These are phyloP conservation scores for Psilocybe subaeruginosa DNA, from an alignment of 768 basidiomycete genomes.

Conservation along the genomic window DNA sequence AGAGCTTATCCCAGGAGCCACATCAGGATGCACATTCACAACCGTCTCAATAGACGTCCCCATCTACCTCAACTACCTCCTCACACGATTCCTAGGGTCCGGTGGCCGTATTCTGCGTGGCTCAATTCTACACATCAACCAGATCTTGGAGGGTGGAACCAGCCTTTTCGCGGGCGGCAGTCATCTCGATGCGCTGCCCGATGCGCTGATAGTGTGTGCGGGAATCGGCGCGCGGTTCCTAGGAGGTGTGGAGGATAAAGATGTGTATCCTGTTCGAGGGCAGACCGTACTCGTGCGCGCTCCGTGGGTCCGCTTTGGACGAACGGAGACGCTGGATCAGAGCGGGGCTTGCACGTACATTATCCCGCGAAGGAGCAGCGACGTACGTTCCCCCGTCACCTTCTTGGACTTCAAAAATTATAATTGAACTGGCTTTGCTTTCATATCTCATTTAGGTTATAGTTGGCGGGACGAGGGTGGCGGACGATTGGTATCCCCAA, in stretches of 20 bases:
- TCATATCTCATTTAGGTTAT: conserved; percentile 40
- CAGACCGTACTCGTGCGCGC: conserved; percentile 81
- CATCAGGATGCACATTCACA: conserved; percentile 59
- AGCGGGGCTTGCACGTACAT: conserved; percentile 59
- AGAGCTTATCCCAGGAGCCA: conserved; percentile 35
- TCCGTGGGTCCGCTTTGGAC: conserved; percentile 63
- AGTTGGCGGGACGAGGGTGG: conserved; percentile 60
- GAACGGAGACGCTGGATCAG: conserved; percentile 40
- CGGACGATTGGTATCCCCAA: conserved; percentile 71
- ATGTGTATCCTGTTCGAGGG: conserved; percentile 77
- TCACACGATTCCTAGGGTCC: conserved; percentile 58
- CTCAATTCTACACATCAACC: conserved; percentile 67
- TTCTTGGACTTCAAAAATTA: no score
- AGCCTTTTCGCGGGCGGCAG: conserved; percentile 33
- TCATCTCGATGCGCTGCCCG: conserved; percentile 32
- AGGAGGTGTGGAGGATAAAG: conserved; percentile 80
- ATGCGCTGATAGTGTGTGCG: conserved; percentile 70
- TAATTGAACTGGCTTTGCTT: conserved; percentile 17
- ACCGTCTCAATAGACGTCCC: conserved; percentile 76
- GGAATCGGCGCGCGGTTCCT: conserved; percentile 77
- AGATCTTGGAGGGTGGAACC: conserved; percentile 67
- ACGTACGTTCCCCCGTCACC: conserved; percentile 25
- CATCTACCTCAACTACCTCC: conserved; percentile 71
- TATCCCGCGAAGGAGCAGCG: conserved; percentile 63
- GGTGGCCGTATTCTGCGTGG: conserved; percentile 69